Evolutionary conservation across 352 stramenopile species (phyloP).

Genomic region (Globisporangium nagaii): DNA sequence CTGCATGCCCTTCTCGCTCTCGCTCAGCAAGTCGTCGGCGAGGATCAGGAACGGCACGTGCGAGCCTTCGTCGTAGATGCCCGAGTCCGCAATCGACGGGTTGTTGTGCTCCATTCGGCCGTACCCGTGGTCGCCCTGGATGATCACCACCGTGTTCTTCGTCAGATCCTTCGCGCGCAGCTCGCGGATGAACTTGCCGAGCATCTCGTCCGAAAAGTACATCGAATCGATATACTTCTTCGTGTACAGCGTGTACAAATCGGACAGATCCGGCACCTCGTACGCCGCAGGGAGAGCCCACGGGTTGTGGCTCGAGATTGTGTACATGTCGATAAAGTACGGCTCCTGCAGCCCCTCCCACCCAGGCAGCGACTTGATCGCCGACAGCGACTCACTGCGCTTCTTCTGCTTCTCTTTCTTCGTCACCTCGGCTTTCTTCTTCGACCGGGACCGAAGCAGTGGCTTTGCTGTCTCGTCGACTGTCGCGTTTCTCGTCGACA

Average conservation of each 20-base stretch:
- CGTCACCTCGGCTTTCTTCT: neutral
- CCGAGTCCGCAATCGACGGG: slow-evolving; percentile 52
- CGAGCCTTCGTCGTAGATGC: slow-evolving; percentile 57
- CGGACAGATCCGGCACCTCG: slow-evolving; percentile 35
- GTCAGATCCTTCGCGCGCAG: slow-evolving; percentile 51
- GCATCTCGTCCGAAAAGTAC: slow-evolving; percentile 63
- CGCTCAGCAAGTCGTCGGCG: slow-evolving; percentile 52
- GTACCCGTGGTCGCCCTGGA: slow-evolving; percentile 64
- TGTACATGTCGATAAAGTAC: slow-evolving; percentile 81
- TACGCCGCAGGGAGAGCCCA: slow-evolving; percentile 50
- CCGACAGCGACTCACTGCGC: neutral
- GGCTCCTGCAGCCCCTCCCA: slow-evolving; percentile 60
- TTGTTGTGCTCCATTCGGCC: slow-evolving; percentile 69
- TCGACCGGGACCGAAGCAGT: neutral
- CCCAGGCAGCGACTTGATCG: slow-evolving; percentile 14
- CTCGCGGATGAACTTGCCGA: slow-evolving; percentile 47
- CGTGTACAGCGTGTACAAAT: slow-evolving; percentile 57
- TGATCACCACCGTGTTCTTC: slow-evolving; percentile 72
- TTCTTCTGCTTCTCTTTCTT: neutral
- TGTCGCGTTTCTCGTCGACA: neutral
- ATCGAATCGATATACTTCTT: slow-evolving; percentile 69
- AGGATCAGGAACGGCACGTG: slow-evolving; percentile 62
- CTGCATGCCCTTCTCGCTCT: slow-evolving; percentile 32
- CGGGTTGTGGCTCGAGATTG: slow-evolving; percentile 67
- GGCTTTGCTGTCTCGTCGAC: neutral